phyloP scores from a whole-genome alignment of 805 yeast species.

The Ogataea pini region DNA sequence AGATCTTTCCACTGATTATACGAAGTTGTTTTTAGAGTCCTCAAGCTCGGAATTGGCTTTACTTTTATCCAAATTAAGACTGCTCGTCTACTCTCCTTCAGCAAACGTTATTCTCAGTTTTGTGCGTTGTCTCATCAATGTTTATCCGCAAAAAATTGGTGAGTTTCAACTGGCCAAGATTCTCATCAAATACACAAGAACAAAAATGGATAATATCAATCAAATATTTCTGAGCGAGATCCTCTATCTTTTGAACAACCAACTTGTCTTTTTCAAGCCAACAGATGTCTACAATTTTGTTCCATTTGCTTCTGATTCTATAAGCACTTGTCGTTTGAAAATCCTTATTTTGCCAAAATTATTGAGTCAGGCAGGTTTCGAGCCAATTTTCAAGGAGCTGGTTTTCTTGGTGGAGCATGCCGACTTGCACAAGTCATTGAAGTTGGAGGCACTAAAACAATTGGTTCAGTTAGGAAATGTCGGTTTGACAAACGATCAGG shows the following conservation, averaged over 20 bases:
- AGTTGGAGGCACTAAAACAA: constrained; percentile 55
- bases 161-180: constrained; percentile 51
- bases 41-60: constrained; percentile 46
- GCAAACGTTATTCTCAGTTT: constrained; percentile 63
- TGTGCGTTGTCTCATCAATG: constrained; percentile 53
- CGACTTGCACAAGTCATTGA: constrained; percentile 22
- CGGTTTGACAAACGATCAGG: constrained; percentile 44
- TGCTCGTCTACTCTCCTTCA: constrained; percentile 52
- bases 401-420: constrained; percentile 50
- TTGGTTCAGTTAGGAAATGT: constrained; percentile 36
- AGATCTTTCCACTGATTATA: constrained; percentile 67
- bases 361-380: constrained; percentile 53
- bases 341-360: constrained; percentile 60
- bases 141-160: constrained; percentile 59
- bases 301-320: constrained; percentile 55
- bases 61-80: constrained; percentile 49
- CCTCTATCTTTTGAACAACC: constrained; percentile 31
- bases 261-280: constrained; percentile 38
- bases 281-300: constrained; percentile 49
- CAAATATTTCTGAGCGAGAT: constrained; percentile 21
- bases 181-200: constrained; percentile 37
- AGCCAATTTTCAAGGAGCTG: constrained; percentile 57
- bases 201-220: constrained; percentile 11
- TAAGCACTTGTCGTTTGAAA: constrained; percentile 49
- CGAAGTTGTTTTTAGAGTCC: constrained; percentile 56